A percentile compares a stretch with the other conserved stretches of the same genome.
These are phyloP conservation scores for Venustampulla echinocandica DNA, from an alignment of 495 filamentous ascomycete species.

Conservation along the genomic window DNA sequence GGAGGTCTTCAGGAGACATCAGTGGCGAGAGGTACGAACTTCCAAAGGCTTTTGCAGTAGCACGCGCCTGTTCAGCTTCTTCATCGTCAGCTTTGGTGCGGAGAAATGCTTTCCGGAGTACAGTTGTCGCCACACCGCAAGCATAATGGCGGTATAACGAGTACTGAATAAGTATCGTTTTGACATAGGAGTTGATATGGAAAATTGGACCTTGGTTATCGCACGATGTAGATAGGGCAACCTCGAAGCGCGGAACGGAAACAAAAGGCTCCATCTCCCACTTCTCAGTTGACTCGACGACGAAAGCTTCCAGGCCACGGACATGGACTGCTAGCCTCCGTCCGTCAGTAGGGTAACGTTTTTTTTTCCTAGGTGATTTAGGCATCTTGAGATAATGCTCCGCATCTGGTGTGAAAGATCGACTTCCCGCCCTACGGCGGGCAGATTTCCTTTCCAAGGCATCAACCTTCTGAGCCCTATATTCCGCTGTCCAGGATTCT, in stretches of 20 bases:
- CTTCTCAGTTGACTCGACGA: conserved; percentile 76
- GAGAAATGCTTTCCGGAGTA: conserved; percentile 67
- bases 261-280: conserved; percentile 82
- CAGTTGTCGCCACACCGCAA: conserved; percentile 69
- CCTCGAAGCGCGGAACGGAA: conserved; percentile 76
- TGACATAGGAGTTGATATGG: conserved; percentile 74
- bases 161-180: conserved; percentile 73
- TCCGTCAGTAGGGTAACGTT: conserved; percentile 64
- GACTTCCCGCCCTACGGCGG: conserved; percentile 50
- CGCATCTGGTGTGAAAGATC: conserved; percentile 48
- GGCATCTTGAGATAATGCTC: conserved; percentile 50
- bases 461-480: conserved; percentile 70
- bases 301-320: conserved; percentile 75
- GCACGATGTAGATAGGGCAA: conserved; percentile 74
- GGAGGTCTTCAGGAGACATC: conserved; percentile 16
- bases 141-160: conserved; percentile 92
- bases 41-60: conserved; percentile 2
- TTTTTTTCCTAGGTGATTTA: conserved; percentile 50
- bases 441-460: conserved; percentile 39
- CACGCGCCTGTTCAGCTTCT: conserved; percentile 16
- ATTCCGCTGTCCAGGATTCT: conserved; percentile 86
- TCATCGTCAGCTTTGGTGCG: conserved; percentile 28
- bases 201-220: conserved; percentile 80
- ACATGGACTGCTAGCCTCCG: conserved; percentile 73
- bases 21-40: conserved; percentile 17